Percentiles rank a stretch among this genome's conserved stretches.
These are phyloP conservation scores for Camelina sativa DNA, from an alignment of 345 rosid species.

Conservation along the genomic window DNA sequence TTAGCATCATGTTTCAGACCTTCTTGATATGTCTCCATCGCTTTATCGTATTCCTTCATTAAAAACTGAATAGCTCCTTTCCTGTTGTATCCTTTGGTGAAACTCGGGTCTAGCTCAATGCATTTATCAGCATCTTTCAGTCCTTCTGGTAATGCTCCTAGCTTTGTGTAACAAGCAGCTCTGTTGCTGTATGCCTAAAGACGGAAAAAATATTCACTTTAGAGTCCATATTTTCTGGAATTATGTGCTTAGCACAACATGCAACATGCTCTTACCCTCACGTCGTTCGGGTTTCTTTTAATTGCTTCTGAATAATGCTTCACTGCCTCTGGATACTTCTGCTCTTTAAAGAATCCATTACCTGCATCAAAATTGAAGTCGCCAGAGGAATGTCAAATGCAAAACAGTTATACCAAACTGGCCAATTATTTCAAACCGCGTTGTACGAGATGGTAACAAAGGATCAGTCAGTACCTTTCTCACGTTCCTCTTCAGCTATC, in stretches of 20 bases:
- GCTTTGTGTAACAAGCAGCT: constrained; percentile 96
- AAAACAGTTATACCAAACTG: not conserved
- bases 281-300: constrained; percentile 77
- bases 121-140: constrained; percentile 97
- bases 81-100: constrained; percentile 87
- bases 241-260: not conserved
- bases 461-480: constrained; percentile 64
- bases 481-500: constrained; percentile 93
- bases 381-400: not conserved
- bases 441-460: not conserved
- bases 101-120: constrained; percentile 91
- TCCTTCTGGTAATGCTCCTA: constrained; percentile 93
- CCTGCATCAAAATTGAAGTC: constrained; percentile 47
- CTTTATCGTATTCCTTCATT: constrained; percentile 95
- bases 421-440: too few species aligned
- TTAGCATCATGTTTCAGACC: constrained; percentile 86
- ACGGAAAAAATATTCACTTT: not conserved
- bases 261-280: constrained; percentile 52
- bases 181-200: constrained; percentile 85
- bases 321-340: constrained; percentile 91
- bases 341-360: constrained; percentile 86
- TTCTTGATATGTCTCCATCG: constrained; percentile 84
- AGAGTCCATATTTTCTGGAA: not conserved
- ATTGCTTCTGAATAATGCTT: constrained; percentile 89
- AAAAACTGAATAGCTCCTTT: constrained; percentile 92